Conservation (phyloP, 345 rosid genomes). For the Gossypium arboreum region DNA sequence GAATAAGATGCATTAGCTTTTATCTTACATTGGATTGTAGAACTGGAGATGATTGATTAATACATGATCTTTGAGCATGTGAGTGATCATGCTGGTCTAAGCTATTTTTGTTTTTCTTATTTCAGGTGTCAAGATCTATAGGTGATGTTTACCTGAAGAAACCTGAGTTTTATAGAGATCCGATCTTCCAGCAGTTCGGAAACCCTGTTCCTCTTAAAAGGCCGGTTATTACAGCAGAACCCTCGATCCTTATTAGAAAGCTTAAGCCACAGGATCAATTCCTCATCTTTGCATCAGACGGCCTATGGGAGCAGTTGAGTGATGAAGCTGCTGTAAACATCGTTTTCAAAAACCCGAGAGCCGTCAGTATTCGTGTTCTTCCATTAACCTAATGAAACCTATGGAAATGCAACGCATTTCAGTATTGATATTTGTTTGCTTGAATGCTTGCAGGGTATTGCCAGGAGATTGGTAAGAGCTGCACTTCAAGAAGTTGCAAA, state of each 20-base stretch:
- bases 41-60: background rate
- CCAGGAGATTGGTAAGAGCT: slow-evolving; percentile 59
- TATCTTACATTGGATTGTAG: background rate
- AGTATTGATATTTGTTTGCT: background rate
- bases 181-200: slow-evolving; percentile 74
- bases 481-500: slow-evolving; percentile 68
- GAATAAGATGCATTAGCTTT: background rate
- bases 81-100: slow-evolving; percentile 8
- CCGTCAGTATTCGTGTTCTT: slow-evolving; percentile 42
- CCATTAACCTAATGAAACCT: background rate
- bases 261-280: slow-evolving; percentile 72
- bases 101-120: slow-evolving; percentile 1
- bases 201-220: slow-evolving; percentile 69
- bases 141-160: slow-evolving; percentile 94
- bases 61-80: background rate
- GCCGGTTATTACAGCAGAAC: slow-evolving; percentile 88
- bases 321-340: slow-evolving; percentile 87
- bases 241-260: slow-evolving; percentile 68
- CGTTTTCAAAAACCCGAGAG: slow-evolving; percentile 80
- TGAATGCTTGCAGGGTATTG: slow-evolving; percentile 53
- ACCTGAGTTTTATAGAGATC: slow-evolving; percentile 79
- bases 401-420: background rate
- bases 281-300: slow-evolving; percentile 96
- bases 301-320: slow-evolving; percentile 96
- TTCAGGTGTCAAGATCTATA: slow-evolving; percentile 94